Conservation (phyloP, 306 rosid genomes). For the Lathyrus tuberosus region DNA sequence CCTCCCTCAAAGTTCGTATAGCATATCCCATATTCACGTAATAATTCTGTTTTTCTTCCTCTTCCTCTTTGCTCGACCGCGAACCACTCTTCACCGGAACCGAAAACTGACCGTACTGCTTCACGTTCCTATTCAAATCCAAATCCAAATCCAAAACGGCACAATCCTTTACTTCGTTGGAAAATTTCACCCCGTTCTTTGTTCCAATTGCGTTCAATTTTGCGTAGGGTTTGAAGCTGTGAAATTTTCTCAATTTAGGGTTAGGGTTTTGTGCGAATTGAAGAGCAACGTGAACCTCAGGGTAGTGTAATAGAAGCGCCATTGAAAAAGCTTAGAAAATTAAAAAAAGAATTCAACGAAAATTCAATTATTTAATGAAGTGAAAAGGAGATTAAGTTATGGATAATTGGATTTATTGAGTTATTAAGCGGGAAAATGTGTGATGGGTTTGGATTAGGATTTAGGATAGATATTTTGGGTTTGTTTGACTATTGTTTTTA, state of each 20-base stretch:
- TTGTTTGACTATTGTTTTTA: neutral
- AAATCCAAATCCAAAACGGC: slow-evolving; percentile 41
- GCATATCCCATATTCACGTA: slow-evolving; percentile 83
- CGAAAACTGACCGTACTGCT: slow-evolving; percentile 63
- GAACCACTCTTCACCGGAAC: slow-evolving; percentile 63
- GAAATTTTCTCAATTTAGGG: slow-evolving; percentile 40
- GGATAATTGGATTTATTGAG: slow-evolving; percentile 28
- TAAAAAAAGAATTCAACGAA: neutral
- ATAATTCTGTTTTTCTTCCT: slow-evolving; percentile 74
- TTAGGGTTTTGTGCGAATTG: slow-evolving; percentile 44
- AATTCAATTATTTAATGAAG: slow-evolving; percentile 5
- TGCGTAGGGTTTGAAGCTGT: slow-evolving; percentile 43
- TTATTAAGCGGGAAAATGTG: slow-evolving; percentile 6
- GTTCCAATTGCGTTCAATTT: slow-evolving; percentile 40
- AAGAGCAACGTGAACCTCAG: slow-evolving; percentile 44
- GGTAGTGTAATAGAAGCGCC: slow-evolving; percentile 63
- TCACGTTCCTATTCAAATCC: slow-evolving; percentile 40
- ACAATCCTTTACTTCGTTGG: slow-evolving; percentile 36
- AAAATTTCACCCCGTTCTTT: slow-evolving; percentile 42
- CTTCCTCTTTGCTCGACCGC: slow-evolving; percentile 73
- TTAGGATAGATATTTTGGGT: neutral
- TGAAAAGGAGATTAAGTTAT: neutral
- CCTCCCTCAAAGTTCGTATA: slow-evolving; percentile 77
- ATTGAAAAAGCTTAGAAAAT: slow-evolving; percentile 43
- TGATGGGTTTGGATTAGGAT: slow-evolving; percentile 14